Conservation (phyloP, 148 eudicot species). For the Nepenthes gracilis region DNA sequence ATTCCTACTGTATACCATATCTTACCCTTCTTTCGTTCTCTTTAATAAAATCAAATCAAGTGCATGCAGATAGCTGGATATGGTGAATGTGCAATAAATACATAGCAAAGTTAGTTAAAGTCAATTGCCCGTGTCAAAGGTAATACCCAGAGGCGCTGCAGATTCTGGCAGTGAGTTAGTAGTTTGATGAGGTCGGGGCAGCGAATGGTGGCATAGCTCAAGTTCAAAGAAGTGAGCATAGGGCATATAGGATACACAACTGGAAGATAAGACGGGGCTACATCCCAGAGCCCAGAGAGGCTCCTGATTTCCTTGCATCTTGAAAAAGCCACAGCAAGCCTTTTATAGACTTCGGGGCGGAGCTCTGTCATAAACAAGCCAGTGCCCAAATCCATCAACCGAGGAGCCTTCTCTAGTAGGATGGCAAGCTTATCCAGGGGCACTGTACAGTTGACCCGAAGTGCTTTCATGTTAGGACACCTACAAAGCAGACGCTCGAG, state of each 20-base stretch:
- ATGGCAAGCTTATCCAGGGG: constrained; percentile 52
- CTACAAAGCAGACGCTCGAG: constrained; percentile 49
- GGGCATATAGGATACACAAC: constrained; percentile 46
- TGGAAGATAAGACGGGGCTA: constrained; percentile 50
- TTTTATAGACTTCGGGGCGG: constrained; percentile 34
- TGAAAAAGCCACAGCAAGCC: constrained; percentile 35
- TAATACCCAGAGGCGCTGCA: constrained; percentile 72
- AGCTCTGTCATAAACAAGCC: constrained; percentile 50
- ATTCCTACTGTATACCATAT: too few relatives aligned
- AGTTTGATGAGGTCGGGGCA: constrained; percentile 51
- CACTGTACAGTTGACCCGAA: constrained; percentile 58
- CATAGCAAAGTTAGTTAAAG: neutral
- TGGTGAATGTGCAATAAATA: neutral
- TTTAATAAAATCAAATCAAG: too few relatives aligned
- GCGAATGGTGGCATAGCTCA: constrained; percentile 53
- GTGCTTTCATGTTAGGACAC: constrained; percentile 48
- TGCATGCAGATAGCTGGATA: neutral
- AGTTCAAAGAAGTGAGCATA: constrained; percentile 48
- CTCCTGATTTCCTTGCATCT: constrained; percentile 46
- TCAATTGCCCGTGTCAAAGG: neutral
- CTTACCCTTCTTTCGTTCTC: too few relatives aligned
- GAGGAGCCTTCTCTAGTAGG: constrained; percentile 42
- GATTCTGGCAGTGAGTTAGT: constrained; percentile 37
- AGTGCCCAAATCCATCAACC: constrained; percentile 53
- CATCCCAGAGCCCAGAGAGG: constrained; percentile 76